Conservation (phyloP, 148 eudicot species). For the Cornus controversa region DNA sequence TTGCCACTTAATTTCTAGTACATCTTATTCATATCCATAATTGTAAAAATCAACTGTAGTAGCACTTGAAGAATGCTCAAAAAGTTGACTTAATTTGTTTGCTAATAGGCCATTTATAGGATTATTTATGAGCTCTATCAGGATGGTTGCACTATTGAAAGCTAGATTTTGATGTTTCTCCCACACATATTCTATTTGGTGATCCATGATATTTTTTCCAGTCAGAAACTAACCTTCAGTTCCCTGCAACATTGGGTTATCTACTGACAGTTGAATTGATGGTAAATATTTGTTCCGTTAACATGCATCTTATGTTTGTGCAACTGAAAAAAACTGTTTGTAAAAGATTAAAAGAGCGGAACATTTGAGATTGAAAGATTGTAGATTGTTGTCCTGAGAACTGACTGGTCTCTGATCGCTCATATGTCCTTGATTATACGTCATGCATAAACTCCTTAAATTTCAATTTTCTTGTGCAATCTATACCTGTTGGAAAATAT, state of each 20-base stretch:
- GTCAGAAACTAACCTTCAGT: background rate
- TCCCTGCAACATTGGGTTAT: background rate
- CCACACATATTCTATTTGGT: background rate
- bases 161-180: background rate
- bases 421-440: background rate
- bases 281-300: background rate
- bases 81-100: too few relatives aligned
- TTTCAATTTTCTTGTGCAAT: background rate
- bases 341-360: too few relatives aligned
- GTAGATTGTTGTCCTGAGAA: background rate
- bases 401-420: background rate
- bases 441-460: background rate
- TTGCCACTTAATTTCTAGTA: background rate
- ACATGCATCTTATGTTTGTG: background rate
- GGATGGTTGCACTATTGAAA: too few relatives aligned
- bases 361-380: too few relatives aligned
- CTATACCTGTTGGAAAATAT: background rate
- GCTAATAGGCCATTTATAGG: too few relatives aligned
- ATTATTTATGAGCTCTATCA: too few relatives aligned
- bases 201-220: background rate
- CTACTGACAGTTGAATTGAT: background rate
- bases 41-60: too few relatives aligned
- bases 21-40: background rate
- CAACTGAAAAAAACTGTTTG: too few relatives aligned
- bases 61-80: too few relatives aligned